phyloP scores from a whole-genome alignment of 805 yeast species.

The Candida morakotiae region DNA sequence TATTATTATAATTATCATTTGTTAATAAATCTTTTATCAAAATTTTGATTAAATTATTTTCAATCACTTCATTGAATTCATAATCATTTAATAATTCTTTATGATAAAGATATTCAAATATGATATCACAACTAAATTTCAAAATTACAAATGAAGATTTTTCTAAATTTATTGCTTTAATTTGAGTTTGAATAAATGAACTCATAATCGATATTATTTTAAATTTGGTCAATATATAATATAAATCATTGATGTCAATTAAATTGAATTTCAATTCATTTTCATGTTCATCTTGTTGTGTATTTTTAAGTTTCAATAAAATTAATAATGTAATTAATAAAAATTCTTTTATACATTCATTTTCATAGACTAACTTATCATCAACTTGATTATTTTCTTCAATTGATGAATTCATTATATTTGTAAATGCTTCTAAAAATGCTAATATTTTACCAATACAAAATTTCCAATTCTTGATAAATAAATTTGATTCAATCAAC shows the following conservation, averaged over 20 bases:
- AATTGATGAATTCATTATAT: slow-evolving; percentile 5
- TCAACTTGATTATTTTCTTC: slow-evolving; percentile 5
- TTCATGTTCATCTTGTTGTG: slow-evolving; percentile 6
- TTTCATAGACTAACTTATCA: slow-evolving; percentile 13
- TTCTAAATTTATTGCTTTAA: slow-evolving; percentile 13
- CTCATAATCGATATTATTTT: slow-evolving; percentile 26
- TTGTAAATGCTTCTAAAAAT: slow-evolving; percentile 24
- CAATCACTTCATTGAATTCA: slow-evolving; percentile 28
- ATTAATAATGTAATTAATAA: slow-evolving; percentile 30
- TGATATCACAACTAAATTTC: slow-evolving; percentile 36
- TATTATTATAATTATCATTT: slow-evolving; percentile 31
- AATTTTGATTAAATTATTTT: slow-evolving; percentile 24
- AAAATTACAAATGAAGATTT: slow-evolving; percentile 27
- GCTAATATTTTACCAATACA: slow-evolving; percentile 38
- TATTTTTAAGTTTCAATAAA: slow-evolving; percentile 28
- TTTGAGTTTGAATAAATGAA: slow-evolving; percentile 26
- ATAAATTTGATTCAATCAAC: slow-evolving; percentile 34
- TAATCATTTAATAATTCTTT: slow-evolving; percentile 28
- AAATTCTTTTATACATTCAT: slow-evolving; percentile 28
- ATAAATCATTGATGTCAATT: slow-evolving; percentile 15
- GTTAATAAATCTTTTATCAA: slow-evolving; percentile 26
- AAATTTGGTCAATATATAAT: slow-evolving; percentile 17
- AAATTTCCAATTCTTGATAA: slow-evolving; percentile 29
- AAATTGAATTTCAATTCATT: slow-evolving; percentile 13
- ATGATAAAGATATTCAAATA: slow-evolving; percentile 38